phyloP scores from a whole-genome alignment of 2,329 filamentous ascomycete genomes.

The Fusarium equiseti region DNA sequence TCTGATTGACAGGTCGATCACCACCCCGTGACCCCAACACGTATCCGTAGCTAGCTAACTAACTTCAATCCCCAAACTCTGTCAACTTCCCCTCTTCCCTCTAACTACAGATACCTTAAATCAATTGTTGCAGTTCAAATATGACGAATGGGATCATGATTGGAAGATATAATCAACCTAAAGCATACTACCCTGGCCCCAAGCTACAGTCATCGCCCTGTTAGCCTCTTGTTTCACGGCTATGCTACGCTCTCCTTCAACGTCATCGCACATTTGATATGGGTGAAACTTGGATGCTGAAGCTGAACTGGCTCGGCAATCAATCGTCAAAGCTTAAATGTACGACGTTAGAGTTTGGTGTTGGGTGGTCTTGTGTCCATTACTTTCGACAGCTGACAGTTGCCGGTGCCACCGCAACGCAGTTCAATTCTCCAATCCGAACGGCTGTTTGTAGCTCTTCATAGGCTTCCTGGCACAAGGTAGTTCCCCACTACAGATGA shows the following conservation, averaged over 20 bases:
- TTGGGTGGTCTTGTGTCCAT: constrained; percentile 18
- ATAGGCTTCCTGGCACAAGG: not conserved
- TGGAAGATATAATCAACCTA: constrained; percentile 8
- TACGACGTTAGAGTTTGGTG: constrained; percentile 16
- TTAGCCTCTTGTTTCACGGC: constrained; percentile 5
- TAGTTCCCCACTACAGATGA: not conserved
- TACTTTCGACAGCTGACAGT: constrained; percentile 7
- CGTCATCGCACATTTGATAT: constrained; percentile 12
- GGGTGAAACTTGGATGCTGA: not conserved
- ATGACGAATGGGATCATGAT: constrained; percentile 2
- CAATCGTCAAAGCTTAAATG: not conserved
- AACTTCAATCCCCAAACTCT: constrained; percentile 12
- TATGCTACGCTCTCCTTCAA: not conserved
- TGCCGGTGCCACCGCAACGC: constrained; percentile 9
- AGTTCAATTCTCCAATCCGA: not conserved
- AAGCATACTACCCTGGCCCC: not conserved
- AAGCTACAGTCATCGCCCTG: not conserved
- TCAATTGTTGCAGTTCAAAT: not conserved
- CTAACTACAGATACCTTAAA: not conserved
- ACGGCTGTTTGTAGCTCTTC: not conserved
- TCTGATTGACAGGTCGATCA: constrained; percentile 22
- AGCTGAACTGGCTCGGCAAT: not conserved
- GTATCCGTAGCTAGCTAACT: not conserved
- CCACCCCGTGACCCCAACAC: constrained; percentile 31
- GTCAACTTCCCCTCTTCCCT: constrained; percentile 6